Evolutionary conservation across 441 rosid genomes (phyloP), one percentile per base, ranked within the genome.

Genomic region (Aquilaria agallochum): DNA sequence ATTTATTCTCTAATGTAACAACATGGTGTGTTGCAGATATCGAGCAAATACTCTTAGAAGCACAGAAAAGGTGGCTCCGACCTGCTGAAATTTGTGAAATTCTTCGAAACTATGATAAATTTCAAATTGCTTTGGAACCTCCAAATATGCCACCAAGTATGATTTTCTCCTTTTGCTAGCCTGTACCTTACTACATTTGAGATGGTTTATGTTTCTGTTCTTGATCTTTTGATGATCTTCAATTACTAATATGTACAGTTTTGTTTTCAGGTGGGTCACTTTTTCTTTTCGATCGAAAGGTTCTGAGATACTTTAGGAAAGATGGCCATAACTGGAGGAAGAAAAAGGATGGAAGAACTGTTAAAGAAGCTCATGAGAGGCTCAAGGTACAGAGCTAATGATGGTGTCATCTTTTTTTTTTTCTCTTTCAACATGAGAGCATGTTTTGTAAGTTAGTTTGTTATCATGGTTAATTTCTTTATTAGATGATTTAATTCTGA

Each of bases 301-400:
- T 86, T 62, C 76, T 90, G 61, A 84, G 98, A 74, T 92, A 92
- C 85, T 95, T 92, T 59, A 81, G 98, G 71, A 95, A 90, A 76
- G 98, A 90, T 50, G 99, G 99, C 45, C 99, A 95, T 77, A 90
- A 79, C 57, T 95, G 99, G 99, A 90, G 97, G 80, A 92, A 95
- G 89, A 92, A 89, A 70, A 88, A 68, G 75, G 98, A 95, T 77
- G 98, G 98, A 60, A 95, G 90, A 72, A 92, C 96, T 0, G 88
- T 92, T 42, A 95, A 85, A 80, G 98, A 95, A 85, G 97, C 98
- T 72, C 98, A 95, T 54, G 98, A 95, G 82, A 92, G 85, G 86
- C 83, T 95, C 56, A 95, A 95, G 95, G 98, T 89, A 72, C 27
- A 75, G 76, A 55, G 55, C 56, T 13, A 15, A 59, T 13, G 15